phyloP scores from a whole-genome alignment of 1,284 basidiomycete genomes.

The Acaromyces ingoldii region DNA sequence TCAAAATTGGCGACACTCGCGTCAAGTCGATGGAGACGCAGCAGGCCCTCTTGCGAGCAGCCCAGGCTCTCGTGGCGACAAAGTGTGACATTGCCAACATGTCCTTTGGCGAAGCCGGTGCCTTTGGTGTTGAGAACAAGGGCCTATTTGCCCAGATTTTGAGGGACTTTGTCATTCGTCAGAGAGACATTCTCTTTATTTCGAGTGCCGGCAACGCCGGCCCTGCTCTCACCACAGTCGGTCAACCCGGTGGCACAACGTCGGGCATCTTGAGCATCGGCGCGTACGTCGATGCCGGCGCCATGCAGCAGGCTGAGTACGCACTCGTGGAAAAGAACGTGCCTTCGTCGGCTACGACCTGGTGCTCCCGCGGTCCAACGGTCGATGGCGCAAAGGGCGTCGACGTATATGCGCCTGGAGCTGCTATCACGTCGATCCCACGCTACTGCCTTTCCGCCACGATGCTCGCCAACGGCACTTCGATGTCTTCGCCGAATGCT shows the following conservation, averaged over 20 bases:
- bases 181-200: slow-evolving; percentile 46
- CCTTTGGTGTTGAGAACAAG: slow-evolving; percentile 46
- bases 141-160: slow-evolving; percentile 47
- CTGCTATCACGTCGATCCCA: slow-evolving; percentile 51
- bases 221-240: slow-evolving; percentile 51
- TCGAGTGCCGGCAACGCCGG: slow-evolving; percentile 49
- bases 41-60: slow-evolving; percentile 51
- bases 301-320: slow-evolving; percentile 52
- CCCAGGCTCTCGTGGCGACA: slow-evolving; percentile 49
- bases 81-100: slow-evolving; percentile 51
- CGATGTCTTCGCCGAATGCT: slow-evolving; percentile 51
- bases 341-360: slow-evolving; percentile 48
- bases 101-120: slow-evolving; percentile 51
- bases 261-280: slow-evolving; percentile 49
- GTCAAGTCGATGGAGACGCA: slow-evolving; percentile 48
- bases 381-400: slow-evolving; percentile 48
- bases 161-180: slow-evolving; percentile 41
- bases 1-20: slow-evolving; percentile 44
- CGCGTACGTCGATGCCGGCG: slow-evolving; percentile 49
- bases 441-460: slow-evolving; percentile 49
- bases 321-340: slow-evolving; percentile 49
- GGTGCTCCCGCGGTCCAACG: slow-evolving; percentile 51
- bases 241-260: slow-evolving; percentile 50
- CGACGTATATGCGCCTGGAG: slow-evolving; percentile 51
- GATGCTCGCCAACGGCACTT: slow-evolving; percentile 52